phyloP scores from a whole-genome alignment of 768 basidiomycete genomes.

The Rhodotorula graminis region DNA sequence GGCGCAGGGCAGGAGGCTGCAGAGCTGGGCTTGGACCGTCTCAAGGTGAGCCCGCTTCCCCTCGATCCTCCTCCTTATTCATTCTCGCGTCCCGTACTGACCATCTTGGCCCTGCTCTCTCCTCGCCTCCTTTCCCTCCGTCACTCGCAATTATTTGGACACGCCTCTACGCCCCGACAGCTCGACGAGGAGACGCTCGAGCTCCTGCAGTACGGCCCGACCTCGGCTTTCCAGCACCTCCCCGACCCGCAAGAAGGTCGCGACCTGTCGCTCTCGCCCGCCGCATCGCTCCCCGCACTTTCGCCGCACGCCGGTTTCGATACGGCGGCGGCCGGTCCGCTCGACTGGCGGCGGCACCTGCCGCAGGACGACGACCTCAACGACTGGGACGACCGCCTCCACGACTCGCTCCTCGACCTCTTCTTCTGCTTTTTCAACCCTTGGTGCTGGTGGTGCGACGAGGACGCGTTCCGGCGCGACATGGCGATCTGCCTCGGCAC shows the following conservation, averaged over 20 bases:
- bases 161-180: slow-evolving; percentile 4
- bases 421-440: slow-evolving; percentile 34
- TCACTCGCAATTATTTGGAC: not conserved
- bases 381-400: slow-evolving; percentile 16
- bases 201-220: slow-evolving; percentile 45
- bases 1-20: not conserved
- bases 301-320: not conserved
- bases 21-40: not conserved
- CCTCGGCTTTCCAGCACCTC: slow-evolving; percentile 44
- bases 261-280: not conserved
- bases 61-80: not conserved
- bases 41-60: slow-evolving; percentile 2
- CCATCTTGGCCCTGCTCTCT: too few relatives aligned
- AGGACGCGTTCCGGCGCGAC: slow-evolving; percentile 15
- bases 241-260: not conserved
- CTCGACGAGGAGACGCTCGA: slow-evolving; percentile 42
- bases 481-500: not conserved
- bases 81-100: not conserved
- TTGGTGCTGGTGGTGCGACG: slow-evolving; percentile 23
- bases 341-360: slow-evolving; percentile 25
- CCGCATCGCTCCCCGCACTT: not conserved
- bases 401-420: slow-evolving; percentile 22
- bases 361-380: slow-evolving; percentile 4
- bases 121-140: too few relatives aligned
- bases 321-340: not conserved